These are phyloP conservation scores for Clathrus columnatus DNA, from an alignment of 768 basidiomycete species.

Conservation along the genomic window DNA sequence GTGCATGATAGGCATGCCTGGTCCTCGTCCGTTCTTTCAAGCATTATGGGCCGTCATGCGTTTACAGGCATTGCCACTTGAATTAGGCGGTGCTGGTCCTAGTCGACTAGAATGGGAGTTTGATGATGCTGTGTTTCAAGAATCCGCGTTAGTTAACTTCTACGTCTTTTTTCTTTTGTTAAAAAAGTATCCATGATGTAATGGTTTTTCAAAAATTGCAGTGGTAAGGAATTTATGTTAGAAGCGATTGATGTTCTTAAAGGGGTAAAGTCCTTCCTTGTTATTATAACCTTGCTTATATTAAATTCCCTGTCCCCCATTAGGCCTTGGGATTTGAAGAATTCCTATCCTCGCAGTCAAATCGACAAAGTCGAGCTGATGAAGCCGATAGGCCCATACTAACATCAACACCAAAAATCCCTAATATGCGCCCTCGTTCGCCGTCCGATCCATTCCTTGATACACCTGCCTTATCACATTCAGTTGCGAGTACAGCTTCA, in stretches of 20 bases:
- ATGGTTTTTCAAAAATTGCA: constrained; percentile 27
- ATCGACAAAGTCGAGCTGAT: constrained; percentile 15
- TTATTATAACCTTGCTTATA: not conserved
- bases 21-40: constrained; percentile 81
- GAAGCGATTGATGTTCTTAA: constrained; percentile 86
- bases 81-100: constrained; percentile 71
- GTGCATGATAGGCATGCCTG: constrained; percentile 83
- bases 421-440: constrained; percentile 59
- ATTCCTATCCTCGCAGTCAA: constrained; percentile 24
- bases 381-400: constrained; percentile 19
- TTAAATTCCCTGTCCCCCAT: constrained; percentile 24
- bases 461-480: constrained; percentile 50
- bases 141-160: constrained; percentile 70
- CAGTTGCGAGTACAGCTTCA: constrained; percentile 46
- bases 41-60: constrained; percentile 69
- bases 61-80: constrained; percentile 70
- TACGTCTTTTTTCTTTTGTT: constrained; percentile 9
- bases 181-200: constrained; percentile 9
- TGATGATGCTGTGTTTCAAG: constrained; percentile 91
- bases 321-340: constrained; percentile 74
- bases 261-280: constrained; percentile 50
- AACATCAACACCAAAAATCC: constrained; percentile 34
- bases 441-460: constrained; percentile 78
- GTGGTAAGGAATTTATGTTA: constrained; percentile 90
- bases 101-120: constrained; percentile 79